A percentile compares a stretch with the other conserved stretches of the same genome.
phyloP scores from a whole-genome alignment of 257 asterid genomes.

The Datura wrightii region DNA sequence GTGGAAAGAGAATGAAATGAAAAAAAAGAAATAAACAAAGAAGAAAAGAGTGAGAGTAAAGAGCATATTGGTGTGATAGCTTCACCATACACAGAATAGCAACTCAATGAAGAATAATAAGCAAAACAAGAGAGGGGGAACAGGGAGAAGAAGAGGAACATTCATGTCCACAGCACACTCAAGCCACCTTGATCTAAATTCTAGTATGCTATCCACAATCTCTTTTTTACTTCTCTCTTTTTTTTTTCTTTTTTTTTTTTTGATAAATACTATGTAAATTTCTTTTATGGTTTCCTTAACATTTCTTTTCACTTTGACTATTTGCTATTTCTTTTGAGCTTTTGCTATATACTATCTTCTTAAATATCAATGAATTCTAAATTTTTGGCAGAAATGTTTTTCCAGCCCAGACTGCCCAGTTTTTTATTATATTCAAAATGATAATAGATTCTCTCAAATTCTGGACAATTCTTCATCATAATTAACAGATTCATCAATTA shows the following conservation, averaged over 20 bases:
- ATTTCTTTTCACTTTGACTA: not conserved
- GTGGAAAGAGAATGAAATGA: not conserved
- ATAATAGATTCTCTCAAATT: slow-evolving; percentile 7
- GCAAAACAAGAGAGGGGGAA: slow-evolving; percentile 2
- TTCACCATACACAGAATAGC: not conserved
- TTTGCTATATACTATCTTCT: not conserved
- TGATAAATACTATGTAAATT: not conserved
- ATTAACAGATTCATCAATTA: not conserved
- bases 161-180: slow-evolving; percentile 11
- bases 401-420: not conserved
- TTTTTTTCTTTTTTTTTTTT: not conserved
- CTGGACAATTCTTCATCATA: not conserved
- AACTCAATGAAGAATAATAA: not conserved
- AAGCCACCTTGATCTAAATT: not conserved
- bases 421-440: not conserved
- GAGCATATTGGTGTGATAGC: slow-evolving; percentile 5
- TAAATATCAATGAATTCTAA: not conserved
- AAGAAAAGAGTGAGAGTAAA: not conserved
- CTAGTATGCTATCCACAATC: not conserved
- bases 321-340: not conserved
- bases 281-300: not conserved
- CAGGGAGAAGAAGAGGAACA: slow-evolving; percentile 1
- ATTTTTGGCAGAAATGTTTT: not conserved
- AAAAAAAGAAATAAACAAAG: not conserved
- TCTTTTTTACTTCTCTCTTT: not conserved